Evolutionary conservation across 1,284 basidiomycete genomes (phyloP).

Genomic region (Golubevia pallescens): DNA sequence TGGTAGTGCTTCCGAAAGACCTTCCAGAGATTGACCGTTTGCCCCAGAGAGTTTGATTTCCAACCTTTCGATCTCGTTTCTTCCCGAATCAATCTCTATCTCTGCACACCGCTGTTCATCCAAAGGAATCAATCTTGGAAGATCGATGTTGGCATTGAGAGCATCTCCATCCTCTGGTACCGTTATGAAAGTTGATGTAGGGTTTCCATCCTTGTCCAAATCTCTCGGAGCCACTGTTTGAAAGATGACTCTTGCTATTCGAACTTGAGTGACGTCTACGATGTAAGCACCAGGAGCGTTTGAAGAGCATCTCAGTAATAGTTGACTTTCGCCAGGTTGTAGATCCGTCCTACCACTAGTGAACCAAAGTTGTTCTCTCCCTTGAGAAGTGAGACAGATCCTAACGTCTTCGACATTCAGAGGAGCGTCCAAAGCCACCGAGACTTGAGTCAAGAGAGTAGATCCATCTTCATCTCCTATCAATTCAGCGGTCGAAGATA

Average conservation of each 20-base stretch:
- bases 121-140: conserved; percentile 34
- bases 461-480: conserved; percentile 32
- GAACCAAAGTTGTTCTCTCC: conserved; percentile 39
- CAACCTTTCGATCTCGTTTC: conserved; percentile 24
- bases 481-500: background rate
- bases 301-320: conserved; percentile 35
- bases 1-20: background rate
- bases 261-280: conserved; percentile 52
- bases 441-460: conserved; percentile 24
- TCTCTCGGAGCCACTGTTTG: conserved; percentile 12
- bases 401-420: conserved; percentile 47
- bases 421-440: conserved; percentile 17
- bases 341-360: conserved; percentile 26
- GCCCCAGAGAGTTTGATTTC: conserved; percentile 13
- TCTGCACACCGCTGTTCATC: conserved; percentile 29
- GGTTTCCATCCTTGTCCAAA: background rate
- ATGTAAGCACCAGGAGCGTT: conserved; percentile 37
- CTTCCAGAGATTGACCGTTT: conserved; percentile 1
- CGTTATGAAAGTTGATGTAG: conserved; percentile 18
- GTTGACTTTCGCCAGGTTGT: conserved; percentile 19
- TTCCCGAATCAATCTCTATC: conserved; percentile 29
- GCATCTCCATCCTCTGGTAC: conserved; percentile 45
- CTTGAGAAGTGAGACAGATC: conserved; percentile 31
- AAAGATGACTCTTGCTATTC: conserved; percentile 35
- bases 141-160: conserved; percentile 14